Evolutionary conservation across 2,329 filamentous ascomycete species (phyloP), one percentile per base, ranked within the genome.

Genomic region (Helicocarpus griseus): DNA sequence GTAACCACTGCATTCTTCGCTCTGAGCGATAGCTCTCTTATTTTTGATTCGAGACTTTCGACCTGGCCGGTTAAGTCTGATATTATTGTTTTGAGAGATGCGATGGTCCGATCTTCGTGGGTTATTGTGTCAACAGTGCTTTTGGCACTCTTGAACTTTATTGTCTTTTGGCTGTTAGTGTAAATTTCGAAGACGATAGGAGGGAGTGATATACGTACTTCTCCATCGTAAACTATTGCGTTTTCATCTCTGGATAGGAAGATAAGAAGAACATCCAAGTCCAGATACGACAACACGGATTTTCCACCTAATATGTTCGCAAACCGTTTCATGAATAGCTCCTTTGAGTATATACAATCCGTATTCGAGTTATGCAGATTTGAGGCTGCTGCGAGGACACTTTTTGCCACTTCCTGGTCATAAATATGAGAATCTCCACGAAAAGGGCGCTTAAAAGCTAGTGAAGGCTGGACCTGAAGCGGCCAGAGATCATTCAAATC

Each of bases 41-140:
- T 74, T 48, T 76, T 78, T 2, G 69, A 61, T 29, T 77, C 75
- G 4, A 96, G 75, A 26, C 79, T 76, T 2, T 84, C 77, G 47
- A 93, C 75, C 55, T 89, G 85, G 8, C 71, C 72, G 48, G 77
- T 78, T 36, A 97, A 77, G 0, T 82, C 76, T 6, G 77, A 69
- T 14, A 89, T 84, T 54, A 95, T 82, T 19, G 83, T 79, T 55
- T 85, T 83, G 14, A 98, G 76, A 48, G 86, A 85, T 1, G 89
- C 89, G 56, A 96, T 87, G 0, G 87, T 86, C 4, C 76, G 73
- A 69, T 98, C 93, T 60, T 94, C 85, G 52, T 83, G 74, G 0
- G 86, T 87, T 57, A 97, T 84, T 1, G 74, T 68, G 11, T 64
- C 58, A 1, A 69, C 62, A 1, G 63, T 58, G 48, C 80, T 75